phyloP scores from a whole-genome alignment of 495 filamentous ascomycete genomes.

The Pyrenopolyporus hunteri region DNA sequence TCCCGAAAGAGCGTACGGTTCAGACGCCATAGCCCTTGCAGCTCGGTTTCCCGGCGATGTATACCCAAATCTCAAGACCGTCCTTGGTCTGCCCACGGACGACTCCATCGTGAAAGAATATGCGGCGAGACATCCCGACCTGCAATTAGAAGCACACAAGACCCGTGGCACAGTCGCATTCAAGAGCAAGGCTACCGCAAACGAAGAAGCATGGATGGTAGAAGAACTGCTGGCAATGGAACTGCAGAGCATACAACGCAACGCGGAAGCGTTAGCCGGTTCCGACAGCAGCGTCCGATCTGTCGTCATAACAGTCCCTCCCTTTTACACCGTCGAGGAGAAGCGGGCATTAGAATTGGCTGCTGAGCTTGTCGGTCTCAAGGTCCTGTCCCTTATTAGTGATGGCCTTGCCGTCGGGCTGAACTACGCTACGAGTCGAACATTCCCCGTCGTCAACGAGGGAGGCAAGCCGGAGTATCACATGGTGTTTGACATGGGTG shows the following conservation, averaged over 20 bases:
- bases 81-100: conserved; percentile 74
- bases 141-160: conserved; percentile 61
- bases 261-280: conserved; percentile 87
- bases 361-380: conserved; percentile 84
- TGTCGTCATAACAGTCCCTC: conserved; percentile 88
- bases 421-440: conserved; percentile 91
- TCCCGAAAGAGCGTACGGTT: conserved; percentile 90
- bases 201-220: conserved; percentile 76
- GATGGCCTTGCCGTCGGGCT: conserved; percentile 92
- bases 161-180: conserved; percentile 76
- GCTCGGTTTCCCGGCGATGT: conserved; percentile 91
- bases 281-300: conserved; percentile 74
- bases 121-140: conserved; percentile 70
- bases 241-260: conserved; percentile 82
- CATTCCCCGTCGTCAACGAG: conserved; percentile 82
- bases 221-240: conserved; percentile 98
- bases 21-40: conserved; percentile 84
- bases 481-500: conserved; percentile 96
- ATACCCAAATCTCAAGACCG: conserved; percentile 87
- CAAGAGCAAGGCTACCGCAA: conserved; percentile 66
- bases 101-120: conserved; percentile 71
- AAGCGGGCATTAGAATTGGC: conserved; percentile 81
- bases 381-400: conserved; percentile 81
- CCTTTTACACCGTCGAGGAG: conserved; percentile 89
- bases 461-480: conserved; percentile 91